Percentiles rank a stretch among this genome's conserved stretches.
These are phyloP conservation scores for Daldinia decipiens DNA, from an alignment of 495 filamentous ascomycete genomes.

Conservation along the genomic window DNA sequence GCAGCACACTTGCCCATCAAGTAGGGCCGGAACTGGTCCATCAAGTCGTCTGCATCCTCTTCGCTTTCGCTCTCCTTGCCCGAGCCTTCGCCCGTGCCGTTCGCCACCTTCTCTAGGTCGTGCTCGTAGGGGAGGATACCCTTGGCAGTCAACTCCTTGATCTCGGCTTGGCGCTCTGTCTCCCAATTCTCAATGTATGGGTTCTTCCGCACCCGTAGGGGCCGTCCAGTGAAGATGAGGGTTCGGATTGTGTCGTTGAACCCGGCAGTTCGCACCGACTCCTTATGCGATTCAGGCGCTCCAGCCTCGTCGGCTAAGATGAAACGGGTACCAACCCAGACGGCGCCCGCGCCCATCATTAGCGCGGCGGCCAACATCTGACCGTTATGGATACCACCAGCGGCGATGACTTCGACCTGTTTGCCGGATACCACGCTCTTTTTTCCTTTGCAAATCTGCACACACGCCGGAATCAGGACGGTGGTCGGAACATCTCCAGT, in stretches of 20 bases:
- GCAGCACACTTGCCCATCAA: conserved; percentile 97
- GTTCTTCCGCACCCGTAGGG: conserved; percentile 92
- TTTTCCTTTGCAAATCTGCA: conserved; percentile 78
- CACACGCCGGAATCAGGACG: conserved; percentile 89
- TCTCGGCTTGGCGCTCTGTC: conserved; percentile 85
- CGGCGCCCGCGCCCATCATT: conserved; percentile 90
- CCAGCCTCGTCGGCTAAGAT: conserved; percentile 93
- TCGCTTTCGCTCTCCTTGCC: conserved; percentile 72
- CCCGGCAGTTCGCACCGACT: conserved; percentile 89
- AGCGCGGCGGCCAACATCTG: conserved; percentile 88
- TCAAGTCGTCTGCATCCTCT: conserved; percentile 70
- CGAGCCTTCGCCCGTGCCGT: conserved; percentile 66
- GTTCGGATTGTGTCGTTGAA: conserved; percentile 96
- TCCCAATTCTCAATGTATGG: conserved; percentile 96
- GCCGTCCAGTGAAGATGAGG: conserved; percentile 97
- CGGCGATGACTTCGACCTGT: conserved; percentile 90
- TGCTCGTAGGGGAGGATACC: conserved; percentile 93
- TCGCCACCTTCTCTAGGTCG: conserved; percentile 82
- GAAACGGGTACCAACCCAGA: conserved; percentile 98
- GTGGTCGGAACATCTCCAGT: conserved; percentile 91
- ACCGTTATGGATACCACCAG: conserved; percentile 94
- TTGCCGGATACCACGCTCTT: conserved; percentile 88
- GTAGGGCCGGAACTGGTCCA: conserved; percentile 92
- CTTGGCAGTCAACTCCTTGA: conserved; percentile 88
- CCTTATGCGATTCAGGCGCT: conserved; percentile 93